Base-by-base conservation (phyloP, 345 rosid genomes). In the Salix suchowensis region DNA sequence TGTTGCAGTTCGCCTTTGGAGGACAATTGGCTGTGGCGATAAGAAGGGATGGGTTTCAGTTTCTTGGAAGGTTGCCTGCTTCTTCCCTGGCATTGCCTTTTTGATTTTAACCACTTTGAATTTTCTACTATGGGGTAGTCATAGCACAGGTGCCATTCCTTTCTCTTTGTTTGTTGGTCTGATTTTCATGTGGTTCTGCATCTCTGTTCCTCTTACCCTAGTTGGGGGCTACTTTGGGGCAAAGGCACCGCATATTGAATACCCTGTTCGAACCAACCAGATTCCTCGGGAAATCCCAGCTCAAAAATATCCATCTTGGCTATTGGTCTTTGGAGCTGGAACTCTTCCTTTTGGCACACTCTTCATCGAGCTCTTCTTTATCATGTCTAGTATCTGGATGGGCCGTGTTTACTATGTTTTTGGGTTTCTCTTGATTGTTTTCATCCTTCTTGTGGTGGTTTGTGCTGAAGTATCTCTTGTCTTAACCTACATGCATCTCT, bases 351-450 rank as follows among this genome's bases (percentile, higher is more conserved):
- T 90, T 2, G 94, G 94, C 0, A 90, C 94, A 13, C 92, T 90
- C 61, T 90, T 90, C 87, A 90, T 90, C 36, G 94, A 90, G 87
- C 94, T 90, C 65, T 90, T 90, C 88, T 90, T 90, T 81, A 90
- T 90, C 86, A 86, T 90, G 89, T 88, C 94, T 54, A 88, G 94
- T 62, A 88, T 90, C 74, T 90, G 94, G 94, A 86, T 90, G 88
- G 94, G 94, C 40, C 89, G 94, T 23, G 89, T 88, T 28, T 90
- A 90, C 86, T 90, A 88, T 73, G 92, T 90, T 64, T 90, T 90
- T 0, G 92, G 94, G 15, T 90, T 90, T 77, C 88, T 90, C 34
- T 70, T 90, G 24, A 80, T 90, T 13, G 92, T 90, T 50, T 42
- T 90, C 81, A 73, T 90, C 77, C 94, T 90, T 77, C 87, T 90